Base-by-base conservation (phyloP, 1,284 basidiomycete species). In the Ceraceosorus guamensis region DNA sequence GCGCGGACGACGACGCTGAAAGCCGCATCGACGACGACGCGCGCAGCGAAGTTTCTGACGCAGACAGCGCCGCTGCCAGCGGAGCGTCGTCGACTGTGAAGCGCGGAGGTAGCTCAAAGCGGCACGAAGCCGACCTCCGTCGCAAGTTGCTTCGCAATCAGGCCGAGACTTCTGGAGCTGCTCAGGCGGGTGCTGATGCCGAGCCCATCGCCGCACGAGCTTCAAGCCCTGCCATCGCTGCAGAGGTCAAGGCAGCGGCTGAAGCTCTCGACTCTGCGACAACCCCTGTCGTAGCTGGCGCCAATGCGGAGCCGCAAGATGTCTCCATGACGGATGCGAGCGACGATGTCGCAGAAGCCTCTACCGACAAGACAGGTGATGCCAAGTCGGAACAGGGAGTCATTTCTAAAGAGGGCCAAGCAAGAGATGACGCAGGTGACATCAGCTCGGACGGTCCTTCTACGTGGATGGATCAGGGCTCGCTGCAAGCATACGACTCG, bases 11-110 rank as follows among this genome's bases (percentile, higher is more conserved):
- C 7, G 60, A 58, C 37, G 59, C 57, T 16, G 59, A 58, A 43
- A 59, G 55, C 66, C 65, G 50, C 30, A 59, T 52, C 35, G 55
- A 55, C 33, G 64, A 55, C 16, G 71, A 83, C 35, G 89, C 89
- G 70, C 86, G 87, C 63, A 80, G 82, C 1, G 82, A 83, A 41
- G 82, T 89, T 47, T 81, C 83, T 13, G 79, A 77, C 46, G 68
- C 67, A 34, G 79, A 81, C 48, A 79, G 79, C 52, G 79, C 78
- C 11, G 70, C 70, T 18, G 73, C 61, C 39, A 55, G 32, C 35
- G 52, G 8, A 46, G 37, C 39, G 53, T 39, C 57, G 33, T 13
- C 49, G 55, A 35, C 64, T 64, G 59, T 58, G 65, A 45, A 56
- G 50, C 18, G 62, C 63, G 3, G 53, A 55, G n/a, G 60, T 65